These are phyloP conservation scores for Hysterangium stoloniferum DNA, from an alignment of 768 basidiomycete species.

Conservation along the genomic window DNA sequence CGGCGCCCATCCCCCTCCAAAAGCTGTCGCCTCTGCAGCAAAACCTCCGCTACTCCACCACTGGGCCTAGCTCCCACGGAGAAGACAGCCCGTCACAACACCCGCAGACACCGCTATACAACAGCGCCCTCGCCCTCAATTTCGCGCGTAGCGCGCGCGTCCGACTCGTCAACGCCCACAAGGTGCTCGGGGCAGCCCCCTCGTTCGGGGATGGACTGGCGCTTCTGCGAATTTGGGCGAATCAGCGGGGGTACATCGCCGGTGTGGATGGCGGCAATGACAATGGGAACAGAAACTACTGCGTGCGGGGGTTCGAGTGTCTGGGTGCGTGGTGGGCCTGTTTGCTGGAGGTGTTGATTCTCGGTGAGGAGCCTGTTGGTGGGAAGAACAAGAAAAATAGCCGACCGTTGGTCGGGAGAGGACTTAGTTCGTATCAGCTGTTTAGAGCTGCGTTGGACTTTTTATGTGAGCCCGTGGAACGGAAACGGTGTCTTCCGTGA, in stretches of 20 bases:
- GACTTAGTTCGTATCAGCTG: conserved; percentile 85
- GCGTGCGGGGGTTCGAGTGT: conserved; percentile 63
- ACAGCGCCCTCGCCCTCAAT: conserved; percentile 54
- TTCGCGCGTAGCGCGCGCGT: conserved; percentile 39
- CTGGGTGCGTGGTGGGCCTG: conserved; percentile 62
- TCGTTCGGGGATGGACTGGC: conserved; percentile 68
- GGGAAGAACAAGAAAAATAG: conserved; percentile 23
- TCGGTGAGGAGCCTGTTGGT: conserved; percentile 52
- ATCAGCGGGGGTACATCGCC: conserved; percentile 64
- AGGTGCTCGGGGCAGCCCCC: conserved; percentile 40
- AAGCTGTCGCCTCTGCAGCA: conserved; percentile 68
- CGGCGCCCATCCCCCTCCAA: conserved; percentile 57
- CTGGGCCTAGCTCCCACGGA: background rate
- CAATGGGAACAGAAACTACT: conserved; percentile 40
- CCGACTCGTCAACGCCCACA: conserved; percentile 47
- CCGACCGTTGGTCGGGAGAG: conserved; percentile 61
- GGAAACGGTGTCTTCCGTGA: background rate
- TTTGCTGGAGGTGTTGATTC: conserved; percentile 50
- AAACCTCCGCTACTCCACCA: conserved; percentile 43
- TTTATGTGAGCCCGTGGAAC: conserved; percentile 45
- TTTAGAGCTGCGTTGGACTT: conserved; percentile 82
- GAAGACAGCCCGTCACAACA: too few relatives aligned
- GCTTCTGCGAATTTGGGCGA: conserved; percentile 84
- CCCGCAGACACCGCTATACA: conserved; percentile 70
- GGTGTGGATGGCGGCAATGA: conserved; percentile 22